Conservation (phyloP, 2,329 filamentous ascomycete species). For the Nemania sp. region DNA sequence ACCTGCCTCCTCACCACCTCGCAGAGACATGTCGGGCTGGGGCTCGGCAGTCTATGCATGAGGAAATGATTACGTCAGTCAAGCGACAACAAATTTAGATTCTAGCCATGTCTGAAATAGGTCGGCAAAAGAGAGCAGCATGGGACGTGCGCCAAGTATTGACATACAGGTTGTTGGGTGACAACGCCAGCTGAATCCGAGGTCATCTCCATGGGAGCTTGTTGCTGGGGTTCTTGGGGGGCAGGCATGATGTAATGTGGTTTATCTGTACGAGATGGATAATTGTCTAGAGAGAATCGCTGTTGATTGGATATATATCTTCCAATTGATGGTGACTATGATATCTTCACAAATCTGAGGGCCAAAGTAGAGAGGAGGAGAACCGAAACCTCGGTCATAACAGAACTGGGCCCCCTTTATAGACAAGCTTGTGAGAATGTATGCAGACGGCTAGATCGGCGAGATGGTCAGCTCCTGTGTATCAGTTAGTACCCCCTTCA, state of each 20-base stretch:
- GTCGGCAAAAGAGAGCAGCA: too few species aligned
- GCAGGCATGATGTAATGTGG: slow-evolving; percentile 42
- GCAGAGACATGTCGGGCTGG: slow-evolving; percentile 48
- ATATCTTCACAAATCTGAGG: background rate
- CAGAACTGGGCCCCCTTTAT: background rate
- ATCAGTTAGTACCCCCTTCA: background rate
- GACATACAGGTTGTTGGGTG: slow-evolving; percentile 48
- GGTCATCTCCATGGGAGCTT: slow-evolving; percentile 48
- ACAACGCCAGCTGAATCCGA: slow-evolving; percentile 41
- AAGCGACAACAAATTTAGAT: background rate
- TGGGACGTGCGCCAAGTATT: too few species aligned
- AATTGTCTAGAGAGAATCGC: background rate
- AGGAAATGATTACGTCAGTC: slow-evolving; percentile 3
- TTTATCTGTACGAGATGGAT: slow-evolving; percentile 2
- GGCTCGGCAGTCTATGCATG: slow-evolving; percentile 43
- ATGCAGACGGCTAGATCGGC: background rate
- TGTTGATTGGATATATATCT: background rate
- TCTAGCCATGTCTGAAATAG: background rate
- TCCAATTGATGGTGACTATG: background rate
- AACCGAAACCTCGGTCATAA: background rate
- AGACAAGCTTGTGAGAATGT: background rate
- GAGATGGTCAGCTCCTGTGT: background rate
- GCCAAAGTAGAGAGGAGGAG: background rate
- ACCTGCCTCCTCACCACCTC: slow-evolving; percentile 50
- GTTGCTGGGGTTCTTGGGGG: slow-evolving; percentile 47